These are phyloP conservation scores for Arthrobotrys megalospora DNA, from an alignment of 2,329 filamentous ascomycete genomes.

Conservation along the genomic window DNA sequence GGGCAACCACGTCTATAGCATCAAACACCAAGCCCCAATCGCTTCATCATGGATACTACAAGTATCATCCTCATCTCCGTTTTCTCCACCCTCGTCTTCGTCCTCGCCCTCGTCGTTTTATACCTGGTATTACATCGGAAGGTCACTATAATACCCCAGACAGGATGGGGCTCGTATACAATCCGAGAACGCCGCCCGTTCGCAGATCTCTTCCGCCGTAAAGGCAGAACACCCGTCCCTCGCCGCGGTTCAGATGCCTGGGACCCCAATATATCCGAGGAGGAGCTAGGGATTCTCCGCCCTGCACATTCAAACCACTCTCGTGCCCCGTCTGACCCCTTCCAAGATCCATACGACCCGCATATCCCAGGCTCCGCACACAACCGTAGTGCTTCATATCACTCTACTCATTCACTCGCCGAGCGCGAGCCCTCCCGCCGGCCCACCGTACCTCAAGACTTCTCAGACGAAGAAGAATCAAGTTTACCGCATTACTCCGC, in stretches of 20 bases:
- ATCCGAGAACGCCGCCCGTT: conserved; percentile 54
- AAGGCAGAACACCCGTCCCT: conserved; percentile 32
- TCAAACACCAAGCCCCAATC: background rate
- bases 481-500: conserved; percentile 51
- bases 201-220: conserved; percentile 45
- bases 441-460: conserved; percentile 17
- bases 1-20: background rate
- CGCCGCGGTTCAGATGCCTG: conserved; percentile 52
- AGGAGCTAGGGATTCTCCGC: conserved; percentile 51
- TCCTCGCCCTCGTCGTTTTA: conserved; percentile 43
- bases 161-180: conserved; percentile 46
- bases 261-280: conserved; percentile 56
- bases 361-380: conserved; percentile 23
- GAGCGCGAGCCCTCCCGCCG: conserved; percentile 16
- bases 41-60: conserved; percentile 38
- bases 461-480: conserved; percentile 53
- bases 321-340: conserved; percentile 47
- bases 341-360: conserved; percentile 47
- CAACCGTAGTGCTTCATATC: conserved; percentile 38
- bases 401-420: conserved; percentile 34
- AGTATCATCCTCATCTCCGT: conserved; percentile 56
- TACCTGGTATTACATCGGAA: conserved; percentile 58
- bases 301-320: conserved; percentile 49
- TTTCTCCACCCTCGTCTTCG: conserved; percentile 50
- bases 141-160: conserved; percentile 46